Base-by-base conservation (phyloP, 2,329 filamentous ascomycete genomes). In the Pseudogymnoascus sp. region DNA sequence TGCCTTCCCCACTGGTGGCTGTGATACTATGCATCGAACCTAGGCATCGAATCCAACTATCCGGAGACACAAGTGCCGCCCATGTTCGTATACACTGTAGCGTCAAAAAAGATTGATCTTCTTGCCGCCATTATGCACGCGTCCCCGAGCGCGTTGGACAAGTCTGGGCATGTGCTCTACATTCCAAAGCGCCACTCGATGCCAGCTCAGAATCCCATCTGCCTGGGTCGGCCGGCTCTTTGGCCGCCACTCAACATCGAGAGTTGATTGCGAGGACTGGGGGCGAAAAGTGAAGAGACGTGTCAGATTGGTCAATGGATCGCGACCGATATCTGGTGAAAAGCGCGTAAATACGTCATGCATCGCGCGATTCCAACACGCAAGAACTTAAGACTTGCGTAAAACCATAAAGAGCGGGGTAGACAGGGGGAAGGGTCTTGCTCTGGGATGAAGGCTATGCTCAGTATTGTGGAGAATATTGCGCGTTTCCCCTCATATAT, bases 341-440 rank as follows among this genome's bases (percentile, higher is more conserved):
- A 57, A 57, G 51, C 51, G 51, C 51, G 51, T 57, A 57, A 21
- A 36, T 57, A 57, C 51, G 51, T 57, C 51, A 57, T 57, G 28
- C 51, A 36, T 57, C 51, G 51, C 51, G 51, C 51, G 51, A 57
- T 57, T 31, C n/a, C 10, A 57, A 36, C 13, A 57, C 51, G 51
- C 51, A 57, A 57, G n/a, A 57, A 57, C 51, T 57, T 57, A 57
- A 57, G 51, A 57, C n/a, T 11, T 57, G 51, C 51, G 51, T 57
- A 57, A 57, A 57, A 57, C 51, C 51, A 57, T 57, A 57, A 57
- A 57, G 51, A 57, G 51, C 51, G 51, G 51, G 51, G 51, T 57
- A 57, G 28, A 57, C 51, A 57, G 51, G 51, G 43, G 51, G 51
- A 34, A 57, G 28, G 16, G 51, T 34, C 51, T 57, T 57, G 51